Base-by-base conservation (phyloP, 331 rosid species). In the Pyrus hybrid region DNA sequence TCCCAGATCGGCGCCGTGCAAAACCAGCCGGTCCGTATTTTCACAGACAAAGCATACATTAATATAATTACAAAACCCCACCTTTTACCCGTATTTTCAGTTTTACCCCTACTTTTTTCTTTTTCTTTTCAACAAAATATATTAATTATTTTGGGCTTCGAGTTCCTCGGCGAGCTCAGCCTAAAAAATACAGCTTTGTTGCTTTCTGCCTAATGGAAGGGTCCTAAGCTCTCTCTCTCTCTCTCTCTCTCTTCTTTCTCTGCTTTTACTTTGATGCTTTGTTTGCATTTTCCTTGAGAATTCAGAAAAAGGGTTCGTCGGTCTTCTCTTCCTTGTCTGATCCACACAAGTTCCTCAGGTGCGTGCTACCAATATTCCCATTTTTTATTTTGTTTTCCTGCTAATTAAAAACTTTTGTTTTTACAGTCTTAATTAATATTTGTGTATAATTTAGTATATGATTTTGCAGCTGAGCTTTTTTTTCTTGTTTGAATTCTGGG, bases 191-290 rank as follows among this genome's bases (percentile, higher is more conserved):
- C 53, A 82, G 83, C 85, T 83, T 86, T 83, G 83, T 87, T 90
- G 84, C 90, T 87, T 86, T 88, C 87, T 86, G 88, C 86, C 75
- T 79, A 80, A 93, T 93, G 91, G 96, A 90, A 88, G 88, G 85
- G 28, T 77, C 96, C 79, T 90, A 58, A 87, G 7, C 3, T 43
- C 76, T 63, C 26, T 81, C 63, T 85, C 80, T 80, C 37, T 28
- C 12, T 53, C 21, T 63, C 14, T 3, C 47, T 41, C 14, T 0
- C 68, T 4, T 17, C 58, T 53, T 3, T 51, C 57, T 62, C 74
- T 63, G 71, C 60, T 72, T 64, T 53, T 33, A 63, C 77, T 79
- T 78, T 79, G 3, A 28, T 13, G 61, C 69, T 57, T 23, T 72
- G 67, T 47, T 53, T 57, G 45, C 84, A 45, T 77, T 61, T 57